A percentile compares a stretch with the other conserved stretches of the same genome.
These are phyloP conservation scores for Golubevia pallescens DNA, from an alignment of 1,284 basidiomycete species.

Conservation along the genomic window DNA sequence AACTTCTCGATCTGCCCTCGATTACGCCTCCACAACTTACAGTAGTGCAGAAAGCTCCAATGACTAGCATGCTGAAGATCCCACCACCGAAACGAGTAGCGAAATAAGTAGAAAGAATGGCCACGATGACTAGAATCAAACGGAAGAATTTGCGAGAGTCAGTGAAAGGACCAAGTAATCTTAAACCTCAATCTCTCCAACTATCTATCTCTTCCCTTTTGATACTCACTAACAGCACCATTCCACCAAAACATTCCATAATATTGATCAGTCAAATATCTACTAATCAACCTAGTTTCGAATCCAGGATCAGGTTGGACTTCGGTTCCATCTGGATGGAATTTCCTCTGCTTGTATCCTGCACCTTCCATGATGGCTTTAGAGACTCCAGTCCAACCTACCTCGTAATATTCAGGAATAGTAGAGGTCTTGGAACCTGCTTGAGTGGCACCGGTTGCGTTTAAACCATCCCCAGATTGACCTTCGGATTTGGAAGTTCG, in stretches of 20 bases:
- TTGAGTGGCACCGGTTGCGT: constrained; percentile 35
- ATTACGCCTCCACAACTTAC: too few relatives aligned
- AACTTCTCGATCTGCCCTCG: too few relatives aligned
- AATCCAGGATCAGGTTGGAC: too few relatives aligned
- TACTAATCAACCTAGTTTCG: constrained; percentile 6
- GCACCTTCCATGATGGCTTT: constrained; percentile 22
- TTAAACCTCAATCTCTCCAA: too few relatives aligned
- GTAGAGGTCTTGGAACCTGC: constrained; percentile 31
- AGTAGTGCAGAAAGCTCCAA: constrained; percentile 45
- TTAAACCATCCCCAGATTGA: constrained; percentile 29
- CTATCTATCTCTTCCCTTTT: too few relatives aligned
- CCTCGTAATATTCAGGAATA: constrained; percentile 36
- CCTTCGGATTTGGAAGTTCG: constrained; percentile 37
- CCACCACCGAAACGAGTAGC: constrained; percentile 56
- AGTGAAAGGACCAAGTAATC: too few relatives aligned
- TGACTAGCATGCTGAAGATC: constrained; percentile 34
- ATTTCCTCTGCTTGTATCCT: too few relatives aligned
- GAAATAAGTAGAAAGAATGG: constrained; percentile 51
- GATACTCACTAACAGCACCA: constrained; percentile 25
- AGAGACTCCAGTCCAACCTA: constrained; percentile 46
- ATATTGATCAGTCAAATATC: constrained; percentile 37
- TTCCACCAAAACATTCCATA: constrained; percentile 51
- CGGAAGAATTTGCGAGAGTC: too few relatives aligned
- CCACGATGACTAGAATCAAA: constrained; percentile 23
- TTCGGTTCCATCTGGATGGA: too few relatives aligned